Conservation (phyloP, 2,329 filamentous ascomycete species). For the Claviceps digitariae region DNA sequence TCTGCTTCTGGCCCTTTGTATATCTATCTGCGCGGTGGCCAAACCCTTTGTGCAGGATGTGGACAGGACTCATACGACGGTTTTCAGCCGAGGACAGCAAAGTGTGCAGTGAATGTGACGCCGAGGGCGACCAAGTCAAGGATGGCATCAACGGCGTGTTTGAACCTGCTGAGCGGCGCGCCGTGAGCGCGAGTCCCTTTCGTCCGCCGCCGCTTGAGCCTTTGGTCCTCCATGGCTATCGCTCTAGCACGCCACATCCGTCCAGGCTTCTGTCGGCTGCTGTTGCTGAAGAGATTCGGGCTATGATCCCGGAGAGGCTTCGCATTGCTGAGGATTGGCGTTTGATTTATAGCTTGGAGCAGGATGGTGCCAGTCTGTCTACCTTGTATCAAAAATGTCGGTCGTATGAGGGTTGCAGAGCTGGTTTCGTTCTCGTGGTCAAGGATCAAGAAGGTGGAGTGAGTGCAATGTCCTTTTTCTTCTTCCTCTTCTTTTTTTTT, state of each 20-base stretch:
- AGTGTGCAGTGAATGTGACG: constrained; percentile 16
- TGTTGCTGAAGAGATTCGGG: constrained; percentile 83
- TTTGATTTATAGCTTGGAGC: constrained; percentile 77
- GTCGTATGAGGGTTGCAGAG: constrained; percentile 51
- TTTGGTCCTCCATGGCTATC: constrained; percentile 55
- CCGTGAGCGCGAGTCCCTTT: constrained; percentile 49
- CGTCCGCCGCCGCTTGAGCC: constrained; percentile 82
- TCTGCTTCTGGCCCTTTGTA: neutral
- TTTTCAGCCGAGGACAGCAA: constrained; percentile 38
- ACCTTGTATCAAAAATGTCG: constrained; percentile 77
- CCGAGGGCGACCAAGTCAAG: constrained; percentile 12
- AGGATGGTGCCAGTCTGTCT: constrained; percentile 75
- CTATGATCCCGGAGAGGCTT: constrained; percentile 73
- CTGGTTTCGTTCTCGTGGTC: constrained; percentile 82
- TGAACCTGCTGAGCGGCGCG: constrained; percentile 36
- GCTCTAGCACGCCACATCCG: constrained; percentile 40
- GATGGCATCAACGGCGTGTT: constrained; percentile 47
- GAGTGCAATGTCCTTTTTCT: constrained; percentile 22
- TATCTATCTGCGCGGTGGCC: too few species aligned
- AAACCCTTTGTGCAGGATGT: constrained; percentile 24
- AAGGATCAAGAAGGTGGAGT: constrained; percentile 63
- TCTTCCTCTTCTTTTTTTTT: neutral
- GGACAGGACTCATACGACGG: constrained; percentile 53
- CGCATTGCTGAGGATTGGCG: constrained; percentile 81
- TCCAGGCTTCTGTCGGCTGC: constrained; percentile 56